Percentiles rank a stretch among this genome's conserved stretches.
Conservation (phyloP, 352 stramenopile genomes). For the Pythium volutum region DNA sequence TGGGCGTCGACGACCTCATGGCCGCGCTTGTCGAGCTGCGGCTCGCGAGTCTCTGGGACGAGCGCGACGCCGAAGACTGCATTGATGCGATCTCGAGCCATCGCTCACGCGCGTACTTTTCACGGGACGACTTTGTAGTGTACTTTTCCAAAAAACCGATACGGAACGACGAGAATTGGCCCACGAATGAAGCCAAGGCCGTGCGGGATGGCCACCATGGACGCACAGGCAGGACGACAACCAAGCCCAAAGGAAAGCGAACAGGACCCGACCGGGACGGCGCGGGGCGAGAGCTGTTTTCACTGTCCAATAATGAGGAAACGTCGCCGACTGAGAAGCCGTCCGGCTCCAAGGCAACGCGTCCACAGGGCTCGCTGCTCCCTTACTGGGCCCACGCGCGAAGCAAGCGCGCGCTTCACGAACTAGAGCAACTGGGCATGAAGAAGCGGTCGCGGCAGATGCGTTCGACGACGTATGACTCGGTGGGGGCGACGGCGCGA, state of each 20-base stretch:
- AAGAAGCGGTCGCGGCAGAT: constrained; percentile 4
- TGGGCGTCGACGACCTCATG: constrained; percentile 52
- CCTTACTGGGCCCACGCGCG: constrained; percentile 61
- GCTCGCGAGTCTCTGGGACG: constrained; percentile 31
- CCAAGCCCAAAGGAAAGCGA: not conserved
- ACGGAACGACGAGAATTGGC: constrained; percentile 19
- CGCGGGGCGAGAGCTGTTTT: constrained; percentile 1
- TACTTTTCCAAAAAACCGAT: constrained; percentile 28
- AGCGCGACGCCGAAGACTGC: constrained; percentile 48
- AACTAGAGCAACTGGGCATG: constrained; percentile 38
- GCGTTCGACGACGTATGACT: not conserved
- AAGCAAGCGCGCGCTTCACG: constrained; percentile 62
- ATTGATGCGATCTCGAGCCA: constrained; percentile 33
- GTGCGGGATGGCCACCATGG: not conserved
- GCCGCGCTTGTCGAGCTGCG: constrained; percentile 44
- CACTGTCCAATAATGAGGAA: constrained; percentile 24
- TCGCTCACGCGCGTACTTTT: constrained; percentile 51
- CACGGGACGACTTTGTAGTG: constrained; percentile 47
- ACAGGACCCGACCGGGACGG: not conserved
- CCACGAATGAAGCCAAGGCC: not conserved
- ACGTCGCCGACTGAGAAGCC: constrained; percentile 8
- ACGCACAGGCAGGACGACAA: not conserved
- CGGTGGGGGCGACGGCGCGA: not conserved
- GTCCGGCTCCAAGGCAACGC: constrained; percentile 25
- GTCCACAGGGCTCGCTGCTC: constrained; percentile 33